A percentile compares a stretch with the other conserved stretches of the same genome.
Conservation (phyloP, 1,284 basidiomycete species). For the Malassezia pachydermatis region DNA sequence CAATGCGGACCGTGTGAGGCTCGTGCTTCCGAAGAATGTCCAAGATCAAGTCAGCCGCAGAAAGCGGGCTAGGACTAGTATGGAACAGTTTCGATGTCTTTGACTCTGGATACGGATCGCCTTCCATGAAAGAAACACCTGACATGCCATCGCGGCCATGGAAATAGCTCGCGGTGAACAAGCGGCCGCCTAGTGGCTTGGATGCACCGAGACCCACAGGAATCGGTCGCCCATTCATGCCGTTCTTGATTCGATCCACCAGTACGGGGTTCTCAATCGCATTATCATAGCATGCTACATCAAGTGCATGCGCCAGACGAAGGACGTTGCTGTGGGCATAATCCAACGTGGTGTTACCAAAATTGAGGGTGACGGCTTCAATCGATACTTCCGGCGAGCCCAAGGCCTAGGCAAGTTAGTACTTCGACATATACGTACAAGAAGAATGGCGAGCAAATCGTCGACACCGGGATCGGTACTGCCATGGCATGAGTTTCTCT, state of each 20-base stretch:
- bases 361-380: conserved; percentile 60
- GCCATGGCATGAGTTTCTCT: conserved; percentile 17
- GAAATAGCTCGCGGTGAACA: conserved; percentile 71
- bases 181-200: conserved; percentile 62
- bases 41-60: conserved; percentile 58
- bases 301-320: conserved; percentile 55
- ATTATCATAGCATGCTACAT: conserved; percentile 50
- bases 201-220: conserved; percentile 25
- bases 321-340: conserved; percentile 54
- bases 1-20: conserved; percentile 63
- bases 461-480: conserved; percentile 62
- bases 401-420: conserved; percentile 55
- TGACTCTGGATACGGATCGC: conserved; percentile 30
- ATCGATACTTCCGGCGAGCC: conserved; percentile 34
- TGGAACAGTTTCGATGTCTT: conserved; percentile 20
- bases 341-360: conserved; percentile 50
- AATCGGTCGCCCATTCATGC: conserved; percentile 19
- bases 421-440: conserved; percentile 54
- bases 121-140: conserved; percentile 28
- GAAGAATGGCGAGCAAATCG: conserved; percentile 64
- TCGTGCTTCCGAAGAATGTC: conserved; percentile 59
- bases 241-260: conserved; percentile 45
- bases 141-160: conserved; percentile 44
- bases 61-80: conserved; percentile 52
- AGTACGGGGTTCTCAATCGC: conserved; percentile 62